A percentile compares a stretch with the other conserved stretches of the same genome.
Evolutionary conservation across 805 yeast species (phyloP).

Genomic region (Candida nemodendra): DNA sequence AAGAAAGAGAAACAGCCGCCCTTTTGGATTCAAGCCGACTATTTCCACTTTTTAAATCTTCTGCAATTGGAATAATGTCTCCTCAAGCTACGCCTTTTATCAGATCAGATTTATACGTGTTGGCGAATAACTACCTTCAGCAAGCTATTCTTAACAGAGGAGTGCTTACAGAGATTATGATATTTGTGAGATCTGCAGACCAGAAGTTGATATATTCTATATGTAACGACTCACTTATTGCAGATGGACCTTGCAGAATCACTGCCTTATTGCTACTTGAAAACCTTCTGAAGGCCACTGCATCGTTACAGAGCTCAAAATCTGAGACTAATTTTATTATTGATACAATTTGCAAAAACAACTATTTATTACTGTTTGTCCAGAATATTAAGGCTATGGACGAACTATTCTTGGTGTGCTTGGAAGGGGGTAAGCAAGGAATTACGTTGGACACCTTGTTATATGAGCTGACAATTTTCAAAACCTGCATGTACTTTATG

Average conservation of each 20-base stretch:
- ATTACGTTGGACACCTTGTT: conserved; percentile 53
- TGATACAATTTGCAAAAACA: conserved; percentile 60
- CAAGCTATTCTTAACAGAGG: conserved; percentile 44
- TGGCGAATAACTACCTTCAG: conserved; percentile 64
- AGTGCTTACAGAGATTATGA: conserved; percentile 46
- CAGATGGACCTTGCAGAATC: conserved; percentile 74
- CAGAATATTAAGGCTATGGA: conserved; percentile 70
- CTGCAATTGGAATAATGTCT: conserved; percentile 69
- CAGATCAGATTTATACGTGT: conserved; percentile 76
- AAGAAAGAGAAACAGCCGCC: conserved; percentile 33
- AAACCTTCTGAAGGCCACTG: conserved; percentile 31
- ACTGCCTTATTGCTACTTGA: conserved; percentile 78
- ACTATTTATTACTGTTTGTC: conserved; percentile 62
- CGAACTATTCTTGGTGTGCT: conserved; percentile 47
- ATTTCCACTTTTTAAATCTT: conserved; percentile 68
- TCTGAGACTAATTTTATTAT: conserved; percentile 55
- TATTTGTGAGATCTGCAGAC: conserved; percentile 61
- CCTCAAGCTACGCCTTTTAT: conserved; percentile 65
- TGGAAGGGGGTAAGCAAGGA: conserved; percentile 27
- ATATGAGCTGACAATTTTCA: conserved; percentile 76
- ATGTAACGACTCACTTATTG: conserved; percentile 75
- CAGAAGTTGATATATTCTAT: conserved; percentile 57
- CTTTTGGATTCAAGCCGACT: conserved; percentile 49
- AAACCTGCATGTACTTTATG: conserved; percentile 65
- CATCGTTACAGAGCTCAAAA: conserved; percentile 55